phyloP scores from a whole-genome alignment of 495 filamentous ascomycete species.

The Aspergillus sclerotioniger region DNA sequence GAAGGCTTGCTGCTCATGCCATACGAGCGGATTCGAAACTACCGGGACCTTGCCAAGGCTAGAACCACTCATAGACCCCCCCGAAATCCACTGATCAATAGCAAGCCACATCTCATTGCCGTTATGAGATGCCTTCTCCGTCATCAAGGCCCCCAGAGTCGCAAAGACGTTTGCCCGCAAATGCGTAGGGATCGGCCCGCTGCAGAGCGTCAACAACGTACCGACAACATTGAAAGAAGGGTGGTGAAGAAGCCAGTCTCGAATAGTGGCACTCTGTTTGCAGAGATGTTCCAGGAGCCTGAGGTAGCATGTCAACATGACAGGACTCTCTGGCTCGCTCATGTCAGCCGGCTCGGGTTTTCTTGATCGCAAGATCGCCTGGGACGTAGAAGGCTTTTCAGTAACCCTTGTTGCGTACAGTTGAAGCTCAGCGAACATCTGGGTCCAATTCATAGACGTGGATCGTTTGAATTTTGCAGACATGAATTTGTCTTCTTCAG shows the following conservation, averaged over 20 bases:
- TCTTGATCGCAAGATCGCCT: conserved; percentile 52
- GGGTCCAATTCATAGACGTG: conserved; percentile 80
- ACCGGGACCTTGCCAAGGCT: conserved; percentile 36
- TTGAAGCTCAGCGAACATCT: conserved; percentile 86
- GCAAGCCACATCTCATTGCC: conserved; percentile 66
- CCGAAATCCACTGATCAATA: conserved; percentile 71
- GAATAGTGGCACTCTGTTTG: conserved; percentile 61
- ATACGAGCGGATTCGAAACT: conserved; percentile 36
- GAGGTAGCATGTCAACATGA: conserved; percentile 93
- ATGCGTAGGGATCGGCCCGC: conserved; percentile 64
- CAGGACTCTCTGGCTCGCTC: conserved; percentile 76
- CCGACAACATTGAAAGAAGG: conserved; percentile 60
- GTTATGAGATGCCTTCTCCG: conserved; percentile 56
- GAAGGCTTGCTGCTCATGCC: conserved; percentile 54
- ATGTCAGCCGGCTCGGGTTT: conserved; percentile 67
- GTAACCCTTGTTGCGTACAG: conserved; percentile 68
- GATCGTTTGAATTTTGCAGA: conserved; percentile 74
- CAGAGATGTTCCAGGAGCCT: conserved; percentile 79
- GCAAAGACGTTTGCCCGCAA: conserved; percentile 76
- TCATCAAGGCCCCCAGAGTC: conserved; percentile 65
- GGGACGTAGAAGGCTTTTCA: conserved; percentile 60
- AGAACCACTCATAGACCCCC: conserved; percentile 43
- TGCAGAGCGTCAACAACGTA: conserved; percentile 66
- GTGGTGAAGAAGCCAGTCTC: conserved; percentile 67
- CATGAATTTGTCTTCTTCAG: conserved; percentile 75